Conservation (phyloP, 768 basidiomycete genomes). For the Rhizopogon vinicolor region DNA sequence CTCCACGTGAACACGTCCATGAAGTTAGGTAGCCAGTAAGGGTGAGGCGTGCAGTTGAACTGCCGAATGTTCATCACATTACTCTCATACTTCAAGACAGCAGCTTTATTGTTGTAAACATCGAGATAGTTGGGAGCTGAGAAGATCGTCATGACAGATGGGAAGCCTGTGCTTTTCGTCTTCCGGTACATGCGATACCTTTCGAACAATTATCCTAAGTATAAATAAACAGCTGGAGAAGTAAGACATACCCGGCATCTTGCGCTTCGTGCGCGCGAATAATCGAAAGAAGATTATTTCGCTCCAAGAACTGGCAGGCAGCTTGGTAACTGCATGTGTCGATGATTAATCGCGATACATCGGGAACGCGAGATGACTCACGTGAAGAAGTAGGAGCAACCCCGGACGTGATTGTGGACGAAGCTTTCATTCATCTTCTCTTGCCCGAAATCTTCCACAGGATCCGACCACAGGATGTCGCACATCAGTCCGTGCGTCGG, state of each 20-base stretch:
- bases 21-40: slow-evolving; percentile 98
- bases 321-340: slow-evolving; percentile 73
- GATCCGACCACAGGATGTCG: slow-evolving; percentile 98
- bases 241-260: slow-evolving; percentile 79
- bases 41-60: slow-evolving; percentile 94
- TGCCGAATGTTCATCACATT: slow-evolving; percentile 99
- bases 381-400: slow-evolving; percentile 95
- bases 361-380: slow-evolving; percentile 27
- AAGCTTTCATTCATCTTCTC: slow-evolving; percentile 91
- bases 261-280: slow-evolving; percentile 98
- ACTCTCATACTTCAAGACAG: slow-evolving; percentile 97
- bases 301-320: slow-evolving; percentile 94
- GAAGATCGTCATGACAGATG: slow-evolving; percentile 99
- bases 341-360: slow-evolving; percentile 1
- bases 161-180: slow-evolving; percentile 96
- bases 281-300: slow-evolving; percentile 94
- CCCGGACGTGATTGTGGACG: slow-evolving; percentile 93
- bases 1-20: slow-evolving; percentile 99
- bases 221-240: background rate
- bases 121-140: slow-evolving; percentile 98
- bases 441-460: slow-evolving; percentile 93
- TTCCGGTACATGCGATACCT: slow-evolving; percentile 99
- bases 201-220: background rate
- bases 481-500: slow-evolving; percentile 98
- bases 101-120: slow-evolving; percentile 98